These are phyloP conservation scores for Torulaspora pretoriensis DNA, from an alignment of 1,139 yeast species.

Conservation along the genomic window DNA sequence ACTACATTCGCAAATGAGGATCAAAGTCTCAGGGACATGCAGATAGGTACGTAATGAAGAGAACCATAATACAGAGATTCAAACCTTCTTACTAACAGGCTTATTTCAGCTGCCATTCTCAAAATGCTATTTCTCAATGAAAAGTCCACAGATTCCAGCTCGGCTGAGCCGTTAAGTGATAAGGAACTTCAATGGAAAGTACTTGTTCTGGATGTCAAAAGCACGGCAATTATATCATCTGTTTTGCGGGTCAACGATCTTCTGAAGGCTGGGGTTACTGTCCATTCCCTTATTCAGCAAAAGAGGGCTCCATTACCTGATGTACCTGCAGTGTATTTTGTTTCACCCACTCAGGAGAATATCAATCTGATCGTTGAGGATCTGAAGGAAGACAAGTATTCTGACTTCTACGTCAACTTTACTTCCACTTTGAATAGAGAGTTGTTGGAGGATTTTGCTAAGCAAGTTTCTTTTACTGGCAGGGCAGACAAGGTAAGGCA, in stretches of 20 bases:
- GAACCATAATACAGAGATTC: neutral
- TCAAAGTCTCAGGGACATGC: constrained; percentile 27
- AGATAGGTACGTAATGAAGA: constrained; percentile 13
- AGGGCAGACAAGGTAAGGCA: constrained; percentile 71
- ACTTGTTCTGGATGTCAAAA: constrained; percentile 73
- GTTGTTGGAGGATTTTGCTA: constrained; percentile 83
- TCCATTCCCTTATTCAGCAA: constrained; percentile 69
- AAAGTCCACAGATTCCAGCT: constrained; percentile 48
- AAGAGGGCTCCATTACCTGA: constrained; percentile 80
- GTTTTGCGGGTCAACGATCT: constrained; percentile 87
- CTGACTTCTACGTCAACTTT: constrained; percentile 77
- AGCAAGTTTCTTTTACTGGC: constrained; percentile 68
- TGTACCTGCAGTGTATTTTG: constrained; percentile 89
- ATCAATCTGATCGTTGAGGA: constrained; percentile 66
- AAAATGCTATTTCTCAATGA: constrained; percentile 79
- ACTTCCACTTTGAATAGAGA: constrained; percentile 74
- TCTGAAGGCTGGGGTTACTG: constrained; percentile 82
- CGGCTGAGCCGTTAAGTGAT: constrained; percentile 47
- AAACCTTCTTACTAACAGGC: constrained; percentile 15
- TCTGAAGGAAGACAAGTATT: constrained; percentile 67
- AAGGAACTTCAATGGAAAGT: constrained; percentile 88
- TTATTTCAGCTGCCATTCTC: constrained; percentile 51
- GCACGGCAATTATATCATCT: constrained; percentile 82
- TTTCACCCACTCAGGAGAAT: constrained; percentile 81
- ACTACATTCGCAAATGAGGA: constrained; percentile 14